A percentile compares a stretch with the other conserved stretches of the same genome.
phyloP scores from a whole-genome alignment of 2,329 filamentous ascomycete genomes.

The Botrytis deweyae region DNA sequence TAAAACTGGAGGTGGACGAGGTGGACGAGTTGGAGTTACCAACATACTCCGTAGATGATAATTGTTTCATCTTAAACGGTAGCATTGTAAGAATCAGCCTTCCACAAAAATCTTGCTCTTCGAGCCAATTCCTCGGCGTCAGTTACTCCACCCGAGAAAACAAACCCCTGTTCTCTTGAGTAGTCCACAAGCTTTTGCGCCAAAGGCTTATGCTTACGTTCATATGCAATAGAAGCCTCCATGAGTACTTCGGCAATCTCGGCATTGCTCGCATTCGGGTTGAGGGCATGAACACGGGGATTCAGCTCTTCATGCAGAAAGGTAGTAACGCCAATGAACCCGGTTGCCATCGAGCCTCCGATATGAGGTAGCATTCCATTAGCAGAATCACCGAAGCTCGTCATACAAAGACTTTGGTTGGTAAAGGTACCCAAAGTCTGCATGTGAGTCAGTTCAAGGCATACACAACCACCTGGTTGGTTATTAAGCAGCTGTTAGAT shows the following conservation, averaged over 20 bases:
- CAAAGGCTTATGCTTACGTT: conserved; percentile 22
- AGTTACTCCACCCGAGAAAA: conserved; percentile 21
- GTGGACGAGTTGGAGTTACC: background rate
- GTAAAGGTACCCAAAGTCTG: conserved; percentile 17
- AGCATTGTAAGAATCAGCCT: conserved; percentile 18
- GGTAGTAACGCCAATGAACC: conserved; percentile 23
- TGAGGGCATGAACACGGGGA: conserved; percentile 17
- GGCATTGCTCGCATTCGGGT: conserved; percentile 21
- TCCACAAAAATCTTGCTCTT: conserved; percentile 24
- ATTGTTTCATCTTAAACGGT: conserved; percentile 2
- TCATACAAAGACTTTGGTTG: conserved; percentile 22
- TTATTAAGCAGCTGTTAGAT: conserved; percentile 15
- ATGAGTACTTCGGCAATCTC: conserved; percentile 20
- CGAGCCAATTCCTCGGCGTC: conserved; percentile 19
- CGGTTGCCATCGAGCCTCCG: conserved; percentile 24
- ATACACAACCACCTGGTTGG: conserved; percentile 17
- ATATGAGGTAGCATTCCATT: conserved; percentile 26
- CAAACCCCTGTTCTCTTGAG: conserved; percentile 24
- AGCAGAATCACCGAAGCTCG: conserved; percentile 24
- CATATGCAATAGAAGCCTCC: conserved; percentile 20
- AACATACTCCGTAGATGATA: background rate
- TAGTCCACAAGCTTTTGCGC: conserved; percentile 23
- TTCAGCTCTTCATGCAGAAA: conserved; percentile 24
- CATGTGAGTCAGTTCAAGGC: conserved; percentile 21
- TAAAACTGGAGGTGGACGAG: background rate